phyloP scores from a whole-genome alignment of 2,329 filamentous ascomycete genomes.

The Claviceps maximensis region DNA sequence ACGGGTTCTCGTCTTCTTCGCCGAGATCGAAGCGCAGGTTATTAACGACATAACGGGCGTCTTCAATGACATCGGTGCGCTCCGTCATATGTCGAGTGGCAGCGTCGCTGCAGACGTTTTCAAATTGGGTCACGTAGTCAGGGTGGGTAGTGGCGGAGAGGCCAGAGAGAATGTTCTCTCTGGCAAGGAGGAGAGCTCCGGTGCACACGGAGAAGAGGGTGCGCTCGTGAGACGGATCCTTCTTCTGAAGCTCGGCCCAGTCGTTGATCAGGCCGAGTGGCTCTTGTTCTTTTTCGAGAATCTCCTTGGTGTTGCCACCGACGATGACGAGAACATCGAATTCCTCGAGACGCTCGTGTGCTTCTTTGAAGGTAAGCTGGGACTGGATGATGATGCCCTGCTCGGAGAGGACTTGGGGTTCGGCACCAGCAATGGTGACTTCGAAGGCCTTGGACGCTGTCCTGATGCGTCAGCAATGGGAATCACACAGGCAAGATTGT shows the following conservation, averaged over 20 bases:
- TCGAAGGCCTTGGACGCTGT: conserved; percentile 45
- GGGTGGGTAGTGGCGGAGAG: conserved; percentile 73
- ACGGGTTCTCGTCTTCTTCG: conserved; percentile 71
- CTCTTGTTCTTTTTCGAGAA: conserved; percentile 55
- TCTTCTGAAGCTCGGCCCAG: conserved; percentile 68
- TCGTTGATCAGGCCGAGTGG: conserved; percentile 60
- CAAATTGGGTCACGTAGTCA: conserved; percentile 66
- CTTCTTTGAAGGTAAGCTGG: conserved; percentile 68
- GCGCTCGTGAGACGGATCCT: conserved; percentile 65
- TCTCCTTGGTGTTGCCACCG: conserved; percentile 51
- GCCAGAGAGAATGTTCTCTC: conserved; percentile 64
- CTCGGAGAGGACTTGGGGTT: conserved; percentile 40
- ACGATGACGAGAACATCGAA: conserved; percentile 71
- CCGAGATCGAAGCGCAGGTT: conserved; percentile 78
- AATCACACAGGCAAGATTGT: background rate
- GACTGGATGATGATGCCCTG: conserved; percentile 59
- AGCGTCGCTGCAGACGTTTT: conserved; percentile 66
- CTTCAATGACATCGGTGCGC: conserved; percentile 72
- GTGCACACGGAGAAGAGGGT: conserved; percentile 72
- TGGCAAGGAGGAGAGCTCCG: conserved; percentile 63
- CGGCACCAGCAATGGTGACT: conserved; percentile 39
- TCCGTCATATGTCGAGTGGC: conserved; percentile 57
- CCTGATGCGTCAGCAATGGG: background rate
- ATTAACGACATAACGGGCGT: conserved; percentile 76
- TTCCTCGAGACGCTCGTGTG: conserved; percentile 57